Percentiles rank a stretch among this genome's conserved stretches.
phyloP scores from a whole-genome alignment of 2,329 filamentous ascomycete genomes.

The Claviceps purpurea region DNA sequence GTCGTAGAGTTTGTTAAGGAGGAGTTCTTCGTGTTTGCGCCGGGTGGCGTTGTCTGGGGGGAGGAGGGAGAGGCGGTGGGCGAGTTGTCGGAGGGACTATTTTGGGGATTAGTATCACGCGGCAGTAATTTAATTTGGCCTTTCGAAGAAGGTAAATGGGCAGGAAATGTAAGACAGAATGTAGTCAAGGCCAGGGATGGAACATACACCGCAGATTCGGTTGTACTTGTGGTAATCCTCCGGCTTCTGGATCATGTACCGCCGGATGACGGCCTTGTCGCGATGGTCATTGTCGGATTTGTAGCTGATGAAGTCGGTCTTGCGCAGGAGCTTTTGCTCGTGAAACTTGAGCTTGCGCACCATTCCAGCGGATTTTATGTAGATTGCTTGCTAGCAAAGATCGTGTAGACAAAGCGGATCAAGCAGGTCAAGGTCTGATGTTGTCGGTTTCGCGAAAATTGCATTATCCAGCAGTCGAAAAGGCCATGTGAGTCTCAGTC shows the following conservation, averaged over 20 bases:
- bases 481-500: too few relatives aligned
- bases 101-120: neutral
- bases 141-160: neutral
- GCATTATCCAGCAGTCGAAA: too few relatives aligned
- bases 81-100: constrained; percentile 74
- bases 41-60: constrained; percentile 67
- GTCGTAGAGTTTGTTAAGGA: constrained; percentile 84
- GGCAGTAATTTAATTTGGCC: neutral
- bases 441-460: too few relatives aligned
- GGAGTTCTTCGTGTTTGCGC: constrained; percentile 69
- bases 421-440: too few relatives aligned
- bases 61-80: constrained; percentile 74
- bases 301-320: constrained; percentile 89
- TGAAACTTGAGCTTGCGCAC: constrained; percentile 93
- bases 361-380: constrained; percentile 38
- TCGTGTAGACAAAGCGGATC: too few relatives aligned
- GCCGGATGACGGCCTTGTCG: constrained; percentile 62
- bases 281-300: constrained; percentile 80
- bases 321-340: constrained; percentile 88
- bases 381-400: neutral
- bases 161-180: neutral
- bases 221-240: constrained; percentile 66
- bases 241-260: constrained; percentile 85
- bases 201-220: constrained; percentile 51
- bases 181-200: neutral